Conservation (phyloP, 169 alveolate species). For the Theileria orientalis region DNA sequence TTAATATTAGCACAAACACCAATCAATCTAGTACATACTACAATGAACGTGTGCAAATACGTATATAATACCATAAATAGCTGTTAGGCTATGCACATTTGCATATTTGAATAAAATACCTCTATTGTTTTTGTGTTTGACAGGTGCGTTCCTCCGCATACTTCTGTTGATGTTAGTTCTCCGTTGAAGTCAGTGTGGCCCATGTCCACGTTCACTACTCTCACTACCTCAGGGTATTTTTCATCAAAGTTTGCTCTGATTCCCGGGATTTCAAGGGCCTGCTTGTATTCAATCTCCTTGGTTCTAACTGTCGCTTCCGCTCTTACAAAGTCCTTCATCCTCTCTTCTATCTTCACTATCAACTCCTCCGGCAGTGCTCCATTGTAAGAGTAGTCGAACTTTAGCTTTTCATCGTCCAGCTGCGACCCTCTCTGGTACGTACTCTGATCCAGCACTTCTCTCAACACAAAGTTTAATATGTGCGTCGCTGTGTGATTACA, state of each 20-base stretch:
- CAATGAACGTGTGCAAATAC: no score
- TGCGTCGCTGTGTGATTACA: conserved; percentile 93
- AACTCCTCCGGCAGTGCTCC: conserved; percentile 71
- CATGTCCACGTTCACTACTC: conserved; percentile 86
- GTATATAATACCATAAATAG: no score
- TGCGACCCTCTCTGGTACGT: conserved; percentile 84
- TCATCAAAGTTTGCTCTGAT: conserved; percentile 87
- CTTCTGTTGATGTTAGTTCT: conserved; percentile 78
- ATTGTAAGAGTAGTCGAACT: conserved; percentile 82
- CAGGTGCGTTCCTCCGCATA: conserved; percentile 92
- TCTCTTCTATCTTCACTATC: conserved; percentile 64
- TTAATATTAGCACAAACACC: no score
- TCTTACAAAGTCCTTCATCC: conserved; percentile 69
- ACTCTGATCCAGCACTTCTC: conserved; percentile 67
- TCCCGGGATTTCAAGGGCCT: conserved; percentile 77
- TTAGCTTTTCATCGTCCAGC: conserved; percentile 80
- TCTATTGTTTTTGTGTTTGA: conserved; percentile 75
- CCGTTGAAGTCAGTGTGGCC: conserved; percentile 65
- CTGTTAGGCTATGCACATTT: no score
- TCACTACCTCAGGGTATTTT: conserved; percentile 88
- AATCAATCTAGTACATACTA: no score
- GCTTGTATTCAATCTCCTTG: conserved; percentile 62
- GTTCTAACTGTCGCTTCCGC: conserved; percentile 67
- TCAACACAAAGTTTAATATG: conserved; percentile 83
- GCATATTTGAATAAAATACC: conserved; percentile 14